Percentiles rank a stretch among this genome's conserved stretches.
Evolutionary conservation across 2,329 filamentous ascomycete genomes (phyloP).

Genomic region (Apiospora pterosperma): DNA sequence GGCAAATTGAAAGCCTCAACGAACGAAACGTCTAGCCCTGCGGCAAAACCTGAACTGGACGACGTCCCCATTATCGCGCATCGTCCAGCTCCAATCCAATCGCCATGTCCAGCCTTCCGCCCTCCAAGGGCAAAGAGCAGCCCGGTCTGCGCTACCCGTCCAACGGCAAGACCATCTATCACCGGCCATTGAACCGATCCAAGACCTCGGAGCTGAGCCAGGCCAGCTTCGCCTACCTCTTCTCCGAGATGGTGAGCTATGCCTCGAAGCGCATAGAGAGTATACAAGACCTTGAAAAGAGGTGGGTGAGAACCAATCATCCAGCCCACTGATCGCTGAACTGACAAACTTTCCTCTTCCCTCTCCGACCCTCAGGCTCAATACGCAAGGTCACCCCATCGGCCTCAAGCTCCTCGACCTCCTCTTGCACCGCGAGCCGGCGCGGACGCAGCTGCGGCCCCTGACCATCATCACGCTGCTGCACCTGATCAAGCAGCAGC

Average conservation of each 20-base stretch:
- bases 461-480: conserved; percentile 87
- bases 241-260: conserved; percentile 94
- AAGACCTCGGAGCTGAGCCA: conserved; percentile 87
- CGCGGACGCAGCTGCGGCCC: conserved; percentile 70
- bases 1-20: not conserved
- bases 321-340: not conserved
- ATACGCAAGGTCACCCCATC: conserved; percentile 88
- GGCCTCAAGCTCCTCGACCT: conserved; percentile 94
- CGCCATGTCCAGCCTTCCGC: conserved; percentile 49
- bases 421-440: conserved; percentile 77
- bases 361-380: conserved; percentile 57
- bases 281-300: conserved; percentile 89
- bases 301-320: conserved; percentile 46
- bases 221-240: conserved; percentile 92
- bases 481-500: conserved; percentile 88
- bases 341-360: not conserved
- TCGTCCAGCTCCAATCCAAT: not conserved
- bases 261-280: conserved; percentile 87
- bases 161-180: conserved; percentile 96
- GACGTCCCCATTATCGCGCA: not conserved
- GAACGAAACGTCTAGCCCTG: not conserved
- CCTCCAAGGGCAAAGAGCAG: conserved; percentile 45
- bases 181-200: conserved; percentile 86
- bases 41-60: not conserved
- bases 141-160: conserved; percentile 80